Conservation (phyloP, 208 protist genomes). For the Herpetomonas tarakana region DNA sequence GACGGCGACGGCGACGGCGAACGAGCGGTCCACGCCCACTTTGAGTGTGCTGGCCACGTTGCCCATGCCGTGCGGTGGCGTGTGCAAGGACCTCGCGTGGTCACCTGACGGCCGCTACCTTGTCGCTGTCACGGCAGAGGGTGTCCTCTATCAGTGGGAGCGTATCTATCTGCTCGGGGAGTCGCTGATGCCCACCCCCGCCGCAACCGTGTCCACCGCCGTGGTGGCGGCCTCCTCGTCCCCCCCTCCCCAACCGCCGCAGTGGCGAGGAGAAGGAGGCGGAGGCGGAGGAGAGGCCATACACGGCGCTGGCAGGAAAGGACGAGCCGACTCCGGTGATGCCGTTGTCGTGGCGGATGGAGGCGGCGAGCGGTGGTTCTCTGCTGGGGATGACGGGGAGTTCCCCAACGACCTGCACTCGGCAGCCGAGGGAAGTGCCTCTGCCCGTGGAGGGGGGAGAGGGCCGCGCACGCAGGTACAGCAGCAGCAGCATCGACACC, state of each 20-base stretch:
- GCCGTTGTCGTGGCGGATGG: no score
- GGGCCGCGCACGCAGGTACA: no score
- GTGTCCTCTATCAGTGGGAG: slow-evolving; percentile 57
- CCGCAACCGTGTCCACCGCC: neutral
- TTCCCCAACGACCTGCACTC: no score
- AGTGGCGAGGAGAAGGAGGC: no score
- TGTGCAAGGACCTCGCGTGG: slow-evolving; percentile 48
- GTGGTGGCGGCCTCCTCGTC: neutral
- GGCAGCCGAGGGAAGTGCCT: no score
- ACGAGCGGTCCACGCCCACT: neutral
- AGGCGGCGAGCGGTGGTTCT: no score
- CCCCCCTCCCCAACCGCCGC: neutral
- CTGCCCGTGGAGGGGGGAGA: no score
- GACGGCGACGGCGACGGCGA: slow-evolving; percentile 3
- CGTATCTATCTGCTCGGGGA: slow-evolving; percentile 34
- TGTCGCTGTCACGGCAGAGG: slow-evolving; percentile 45
- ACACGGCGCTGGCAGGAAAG: no score
- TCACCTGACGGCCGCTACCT: slow-evolving; percentile 52
- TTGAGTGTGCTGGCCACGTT: slow-evolving; percentile 33
- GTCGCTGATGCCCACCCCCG: neutral
- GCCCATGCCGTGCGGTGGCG: slow-evolving; percentile 47
- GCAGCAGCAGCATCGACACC: neutral
- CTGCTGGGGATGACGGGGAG: no score
- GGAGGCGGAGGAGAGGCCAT: no score
- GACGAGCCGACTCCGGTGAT: no score